Evolutionary conservation across 768 basidiomycete genomes (phyloP), one percentile per base, ranked within the genome.

Genomic region (Ramaria sp.): DNA sequence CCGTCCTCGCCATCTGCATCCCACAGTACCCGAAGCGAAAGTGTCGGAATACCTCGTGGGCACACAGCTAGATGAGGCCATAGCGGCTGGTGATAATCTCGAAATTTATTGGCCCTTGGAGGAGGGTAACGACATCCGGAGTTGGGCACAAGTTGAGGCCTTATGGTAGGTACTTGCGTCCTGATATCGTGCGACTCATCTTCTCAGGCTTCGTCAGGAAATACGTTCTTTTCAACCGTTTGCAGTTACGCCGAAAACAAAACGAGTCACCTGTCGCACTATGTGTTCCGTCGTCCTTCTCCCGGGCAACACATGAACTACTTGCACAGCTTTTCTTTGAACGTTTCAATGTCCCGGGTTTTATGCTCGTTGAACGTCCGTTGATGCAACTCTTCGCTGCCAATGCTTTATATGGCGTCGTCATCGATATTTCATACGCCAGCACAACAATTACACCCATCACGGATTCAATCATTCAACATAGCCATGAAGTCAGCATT

Each of bases 271-370:
- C 91, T 1, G 80, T 91, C 54, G 76, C 93, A 33, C 76, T 94
- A 57, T 82, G 85, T 39, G 74, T 94, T 54, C 71, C 77, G 4
- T 70, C 84, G 0, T 79, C 81, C 31, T 78, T 89, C 20, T 78
- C 88, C 24, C 78, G 86, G 53, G 71, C 73, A 38, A 76, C 80
- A 9, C 79, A 86, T 67, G 88, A 93, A 66, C 77, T 77, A 45
- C 78, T 86, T 63, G 86, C 84, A 63, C 90, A 87, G 64, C 76
- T 89, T 39, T 90, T 94, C 71, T 96, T 96, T 63, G 92, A 95
- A 66, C 85, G 88, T 24, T 89, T 94, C 78, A 92, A 93, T 65
- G 85, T 87, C 27, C 85, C 93, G 9, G 88, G 83, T 15, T 81
- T 94, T 61, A 78, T 80, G 54, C 75, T 93, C 62, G 73, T 92